Evolutionary conservation across 106 monocot species (phyloP).

Genomic region (Dioscorea alata): DNA sequence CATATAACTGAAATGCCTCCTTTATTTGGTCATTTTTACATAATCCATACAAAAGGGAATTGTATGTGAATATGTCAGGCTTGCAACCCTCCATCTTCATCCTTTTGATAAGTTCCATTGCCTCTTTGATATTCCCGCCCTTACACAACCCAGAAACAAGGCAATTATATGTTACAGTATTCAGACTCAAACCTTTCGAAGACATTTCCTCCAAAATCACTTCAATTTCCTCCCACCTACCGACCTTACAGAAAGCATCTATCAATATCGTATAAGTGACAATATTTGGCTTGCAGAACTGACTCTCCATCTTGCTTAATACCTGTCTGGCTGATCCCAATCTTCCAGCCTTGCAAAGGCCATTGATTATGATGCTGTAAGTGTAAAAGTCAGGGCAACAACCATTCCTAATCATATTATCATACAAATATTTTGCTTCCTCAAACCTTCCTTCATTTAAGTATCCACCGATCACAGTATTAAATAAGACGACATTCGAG

Average conservation of each 20-base stretch:
- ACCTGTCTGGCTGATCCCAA: constrained; percentile 43
- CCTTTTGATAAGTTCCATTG: constrained; percentile 44
- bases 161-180: constrained; percentile 61
- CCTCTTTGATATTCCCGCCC: constrained; percentile 39
- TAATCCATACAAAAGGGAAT: constrained; percentile 66
- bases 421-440: constrained; percentile 52
- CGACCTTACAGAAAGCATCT: constrained; percentile 55
- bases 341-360: constrained; percentile 65
- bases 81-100: constrained; percentile 64
- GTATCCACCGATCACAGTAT: constrained; percentile 66
- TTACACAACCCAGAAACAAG: constrained; percentile 62
- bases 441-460: constrained; percentile 37
- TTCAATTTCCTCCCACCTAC: constrained; percentile 40
- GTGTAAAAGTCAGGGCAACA: constrained; percentile 67
- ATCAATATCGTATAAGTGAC: constrained; percentile 75
- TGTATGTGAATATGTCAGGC: constrained; percentile 74
- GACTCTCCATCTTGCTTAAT: constrained; percentile 57
- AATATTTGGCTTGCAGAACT: constrained; percentile 49
- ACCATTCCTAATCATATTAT: constrained; percentile 33
- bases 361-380: constrained; percentile 64
- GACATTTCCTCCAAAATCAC: constrained; percentile 58
- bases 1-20: constrained; percentile 52
- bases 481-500: constrained; percentile 51
- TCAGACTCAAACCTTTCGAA: constrained; percentile 49
- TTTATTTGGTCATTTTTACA: constrained; percentile 44